Percentiles rank a stretch among this genome's conserved stretches.
Evolutionary conservation across 345 rosid genomes (phyloP).

Genomic region (Aurinia saxatilis): DNA sequence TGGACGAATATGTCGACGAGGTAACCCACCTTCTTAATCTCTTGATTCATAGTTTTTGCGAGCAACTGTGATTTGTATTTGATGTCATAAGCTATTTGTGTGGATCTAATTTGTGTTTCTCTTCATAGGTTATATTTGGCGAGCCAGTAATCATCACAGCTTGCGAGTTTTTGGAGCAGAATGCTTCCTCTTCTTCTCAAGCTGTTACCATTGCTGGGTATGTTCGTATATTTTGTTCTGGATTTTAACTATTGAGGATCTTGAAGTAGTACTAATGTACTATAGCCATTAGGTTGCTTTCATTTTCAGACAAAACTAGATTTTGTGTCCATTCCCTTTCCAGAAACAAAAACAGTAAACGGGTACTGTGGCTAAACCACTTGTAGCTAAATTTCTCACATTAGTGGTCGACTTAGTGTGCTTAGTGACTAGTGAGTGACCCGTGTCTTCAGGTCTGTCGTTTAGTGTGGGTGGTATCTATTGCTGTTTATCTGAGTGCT

Average conservation of each 20-base stretch:
- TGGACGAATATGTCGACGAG: conserved; percentile 98
- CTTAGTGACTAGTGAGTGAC: background rate
- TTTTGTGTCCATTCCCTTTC: background rate
- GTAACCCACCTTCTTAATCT: conserved; percentile 39
- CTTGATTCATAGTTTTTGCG: background rate
- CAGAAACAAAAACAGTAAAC: background rate
- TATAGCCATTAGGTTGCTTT: background rate
- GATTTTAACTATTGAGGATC: background rate
- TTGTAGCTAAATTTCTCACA: background rate
- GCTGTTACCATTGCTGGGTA: conserved; percentile 82
- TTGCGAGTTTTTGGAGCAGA: conserved; percentile 92
- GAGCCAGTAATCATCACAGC: conserved; percentile 91
- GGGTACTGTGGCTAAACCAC: background rate
- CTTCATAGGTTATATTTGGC: conserved; percentile 71
- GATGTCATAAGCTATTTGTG: background rate
- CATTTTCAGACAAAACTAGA: background rate
- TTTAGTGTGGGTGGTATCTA: background rate
- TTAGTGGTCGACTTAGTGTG: background rate
- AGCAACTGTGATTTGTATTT: conserved; percentile 2
- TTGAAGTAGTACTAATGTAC: background rate
- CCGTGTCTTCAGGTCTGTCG: background rate
- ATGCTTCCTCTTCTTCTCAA: conserved; percentile 74
- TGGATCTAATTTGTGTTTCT: too few relatives aligned
- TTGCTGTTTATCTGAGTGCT: conserved; percentile 7
- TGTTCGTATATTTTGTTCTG: conserved; percentile 2